Evolutionary conservation across 495 filamentous ascomycete genomes (phyloP).

Genomic region (Cercophora samala): DNA sequence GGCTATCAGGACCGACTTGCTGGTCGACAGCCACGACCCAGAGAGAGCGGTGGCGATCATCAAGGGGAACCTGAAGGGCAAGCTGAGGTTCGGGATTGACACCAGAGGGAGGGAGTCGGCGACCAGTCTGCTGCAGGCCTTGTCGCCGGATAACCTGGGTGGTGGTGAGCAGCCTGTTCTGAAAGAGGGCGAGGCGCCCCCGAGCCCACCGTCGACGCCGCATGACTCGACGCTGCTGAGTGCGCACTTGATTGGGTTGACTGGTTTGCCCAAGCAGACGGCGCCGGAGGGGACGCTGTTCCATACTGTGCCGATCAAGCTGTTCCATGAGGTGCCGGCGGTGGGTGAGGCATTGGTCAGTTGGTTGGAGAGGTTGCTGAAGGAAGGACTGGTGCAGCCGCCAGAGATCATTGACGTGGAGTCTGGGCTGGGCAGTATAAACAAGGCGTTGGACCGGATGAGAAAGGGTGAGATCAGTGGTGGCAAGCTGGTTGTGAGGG

Average conservation of each 20-base stretch:
- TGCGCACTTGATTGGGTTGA: slow-evolving; percentile 59
- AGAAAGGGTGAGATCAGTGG: slow-evolving; percentile 55
- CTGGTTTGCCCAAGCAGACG: slow-evolving; percentile 55
- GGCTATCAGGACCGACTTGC: slow-evolving; percentile 47
- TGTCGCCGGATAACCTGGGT: slow-evolving; percentile 32
- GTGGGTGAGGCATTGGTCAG: slow-evolving; percentile 54
- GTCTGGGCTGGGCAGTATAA: slow-evolving; percentile 59
- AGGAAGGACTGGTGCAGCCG: slow-evolving; percentile 43
- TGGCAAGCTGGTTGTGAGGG: slow-evolving; percentile 54
- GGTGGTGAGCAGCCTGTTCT: neutral
- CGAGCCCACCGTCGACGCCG: slow-evolving; percentile 28
- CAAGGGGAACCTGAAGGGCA: slow-evolving; percentile 47
- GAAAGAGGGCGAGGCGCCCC: slow-evolving; percentile 12
- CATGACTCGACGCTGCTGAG: slow-evolving; percentile 25
- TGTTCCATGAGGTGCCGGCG: slow-evolving; percentile 59
- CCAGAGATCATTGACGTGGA: slow-evolving; percentile 59
- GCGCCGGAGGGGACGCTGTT: slow-evolving; percentile 39
- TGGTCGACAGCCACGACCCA: slow-evolving; percentile 60
- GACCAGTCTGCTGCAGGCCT: slow-evolving; percentile 44
- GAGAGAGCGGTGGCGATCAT: slow-evolving; percentile 60
- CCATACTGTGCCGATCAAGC: slow-evolving; percentile 65
- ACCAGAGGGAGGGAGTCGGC: slow-evolving; percentile 59
- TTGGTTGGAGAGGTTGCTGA: slow-evolving; percentile 60
- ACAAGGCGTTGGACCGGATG: slow-evolving; percentile 58
- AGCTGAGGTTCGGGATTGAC: slow-evolving; percentile 61